These are phyloP conservation scores for Eimeria acervulina DNA, from an alignment of 169 alveolate species.

Conservation along the genomic window DNA sequence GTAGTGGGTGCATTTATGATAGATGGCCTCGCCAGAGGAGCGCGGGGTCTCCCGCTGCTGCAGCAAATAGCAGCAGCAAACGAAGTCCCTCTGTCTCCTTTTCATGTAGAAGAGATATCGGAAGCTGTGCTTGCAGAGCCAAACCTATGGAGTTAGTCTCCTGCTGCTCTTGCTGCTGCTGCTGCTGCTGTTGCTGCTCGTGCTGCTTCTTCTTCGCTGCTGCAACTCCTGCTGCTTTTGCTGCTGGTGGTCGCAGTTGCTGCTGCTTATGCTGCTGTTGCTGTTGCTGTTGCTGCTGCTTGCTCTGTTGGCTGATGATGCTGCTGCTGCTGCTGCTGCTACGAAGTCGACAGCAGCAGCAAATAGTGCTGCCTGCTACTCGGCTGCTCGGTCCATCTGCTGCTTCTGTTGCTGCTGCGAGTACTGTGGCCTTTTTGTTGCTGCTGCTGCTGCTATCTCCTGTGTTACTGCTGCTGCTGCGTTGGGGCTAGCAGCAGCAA, in stretches of 20 bases:
- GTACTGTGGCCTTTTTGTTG: not conserved
- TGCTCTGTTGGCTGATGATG: not conserved
- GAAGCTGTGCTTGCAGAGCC: slow-evolving; percentile 44
- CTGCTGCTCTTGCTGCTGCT: slow-evolving; percentile 64
- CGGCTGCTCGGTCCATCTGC: too few relatives aligned
- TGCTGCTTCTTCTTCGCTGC: too few relatives aligned
- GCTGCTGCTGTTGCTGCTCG: slow-evolving; percentile 32
- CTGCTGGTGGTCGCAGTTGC: too few relatives aligned
- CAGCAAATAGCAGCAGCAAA: slow-evolving; percentile 80
- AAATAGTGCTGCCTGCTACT: too few relatives aligned
- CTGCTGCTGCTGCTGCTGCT: not conserved
- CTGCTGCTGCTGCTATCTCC: not conserved
- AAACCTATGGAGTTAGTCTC: slow-evolving; percentile 49
- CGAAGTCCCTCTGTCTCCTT: slow-evolving; percentile 47
- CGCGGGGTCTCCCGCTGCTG: slow-evolving; percentile 67
- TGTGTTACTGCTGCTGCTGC: not conserved
- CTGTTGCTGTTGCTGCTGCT: not conserved
- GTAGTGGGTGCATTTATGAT: slow-evolving; percentile 72
- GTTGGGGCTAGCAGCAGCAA: not conserved
- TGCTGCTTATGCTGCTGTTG: not conserved
- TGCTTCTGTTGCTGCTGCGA: not conserved
- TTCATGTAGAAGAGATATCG: not conserved
- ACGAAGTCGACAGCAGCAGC: too few relatives aligned
- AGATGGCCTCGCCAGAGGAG: slow-evolving; percentile 71
- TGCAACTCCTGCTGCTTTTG: too few relatives aligned